Evolutionary conservation across 257 asterid genomes (phyloP).

Genomic region (Leonotis leonurus): DNA sequence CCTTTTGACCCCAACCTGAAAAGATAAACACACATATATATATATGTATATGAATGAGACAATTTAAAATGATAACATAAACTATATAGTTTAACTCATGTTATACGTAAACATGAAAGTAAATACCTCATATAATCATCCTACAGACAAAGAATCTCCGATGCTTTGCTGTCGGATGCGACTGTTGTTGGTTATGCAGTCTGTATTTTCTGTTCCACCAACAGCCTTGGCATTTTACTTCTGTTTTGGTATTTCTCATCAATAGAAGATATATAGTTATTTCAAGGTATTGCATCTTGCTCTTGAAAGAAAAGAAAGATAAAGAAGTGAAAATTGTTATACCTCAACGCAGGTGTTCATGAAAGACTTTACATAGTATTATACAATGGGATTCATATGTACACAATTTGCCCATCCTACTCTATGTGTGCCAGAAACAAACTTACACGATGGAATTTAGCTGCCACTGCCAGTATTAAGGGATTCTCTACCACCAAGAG

Average conservation of each 20-base stretch:
- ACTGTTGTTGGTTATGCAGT: not conserved
- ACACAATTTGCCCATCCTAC: conserved; percentile 8
- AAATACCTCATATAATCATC: too few species aligned
- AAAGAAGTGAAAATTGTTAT: not conserved
- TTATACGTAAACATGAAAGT: too few species aligned
- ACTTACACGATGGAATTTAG: conserved; percentile 22
- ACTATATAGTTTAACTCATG: too few species aligned
- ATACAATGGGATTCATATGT: conserved; percentile 12
- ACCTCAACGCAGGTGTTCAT: not conserved
- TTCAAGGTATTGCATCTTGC: not conserved
- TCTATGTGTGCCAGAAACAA: conserved; percentile 5
- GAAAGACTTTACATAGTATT: not conserved
- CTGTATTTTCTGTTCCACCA: not conserved
- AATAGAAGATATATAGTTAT: not conserved
- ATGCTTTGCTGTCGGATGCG: not conserved
- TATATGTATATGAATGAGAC: too few species aligned
- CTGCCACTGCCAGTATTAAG: conserved; percentile 26
- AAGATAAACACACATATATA: too few species aligned
- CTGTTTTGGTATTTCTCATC: not conserved
- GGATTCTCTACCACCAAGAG: conserved; percentile 76
- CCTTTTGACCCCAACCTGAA: too few species aligned
- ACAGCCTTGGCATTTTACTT: not conserved
- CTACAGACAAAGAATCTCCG: not conserved
- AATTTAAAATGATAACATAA: too few species aligned
- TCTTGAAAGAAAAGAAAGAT: not conserved